phyloP scores from a whole-genome alignment of 768 basidiomycete species.

The Serendipita indica region DNA sequence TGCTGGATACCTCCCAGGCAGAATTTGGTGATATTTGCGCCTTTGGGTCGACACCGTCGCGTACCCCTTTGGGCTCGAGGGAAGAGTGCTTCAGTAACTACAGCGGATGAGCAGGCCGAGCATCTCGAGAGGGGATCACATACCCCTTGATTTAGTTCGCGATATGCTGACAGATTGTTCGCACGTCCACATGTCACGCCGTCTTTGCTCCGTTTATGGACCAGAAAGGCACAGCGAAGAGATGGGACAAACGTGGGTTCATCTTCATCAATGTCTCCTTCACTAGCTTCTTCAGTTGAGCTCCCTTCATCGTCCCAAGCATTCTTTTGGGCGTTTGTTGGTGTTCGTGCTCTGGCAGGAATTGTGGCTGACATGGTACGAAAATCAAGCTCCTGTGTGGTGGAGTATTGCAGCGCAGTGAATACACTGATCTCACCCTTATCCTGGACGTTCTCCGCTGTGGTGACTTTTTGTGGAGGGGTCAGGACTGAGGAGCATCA shows the following conservation, averaged over 20 bases:
- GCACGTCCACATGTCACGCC: constrained; percentile 54
- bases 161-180: constrained; percentile 61
- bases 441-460: constrained; percentile 4
- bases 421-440: not conserved
- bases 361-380: not conserved
- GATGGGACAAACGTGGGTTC: constrained; percentile 27
- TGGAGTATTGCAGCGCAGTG: constrained; percentile 14
- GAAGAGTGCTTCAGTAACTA: not conserved
- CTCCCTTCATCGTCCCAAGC: not conserved
- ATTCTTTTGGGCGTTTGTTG: not conserved
- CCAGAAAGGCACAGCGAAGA: constrained; percentile 48
- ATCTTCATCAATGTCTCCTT: constrained; percentile 17
- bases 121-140: constrained; percentile 11
- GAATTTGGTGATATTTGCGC: constrained; percentile 75
- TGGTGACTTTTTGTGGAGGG: not conserved
- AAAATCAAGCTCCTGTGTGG: constrained; percentile 1
- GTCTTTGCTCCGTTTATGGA: constrained; percentile 34
- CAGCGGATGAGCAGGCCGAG: constrained; percentile 12
- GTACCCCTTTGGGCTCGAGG: constrained; percentile 39
- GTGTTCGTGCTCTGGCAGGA: not conserved
- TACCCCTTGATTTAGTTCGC: constrained; percentile 57
- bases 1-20: constrained; percentile 68
- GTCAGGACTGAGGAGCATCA: constrained; percentile 5
- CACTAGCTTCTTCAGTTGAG: not conserved
- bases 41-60: constrained; percentile 58